Conservation (phyloP, 2,329 filamentous ascomycete genomes). For the Fusarium camptoceras region DNA sequence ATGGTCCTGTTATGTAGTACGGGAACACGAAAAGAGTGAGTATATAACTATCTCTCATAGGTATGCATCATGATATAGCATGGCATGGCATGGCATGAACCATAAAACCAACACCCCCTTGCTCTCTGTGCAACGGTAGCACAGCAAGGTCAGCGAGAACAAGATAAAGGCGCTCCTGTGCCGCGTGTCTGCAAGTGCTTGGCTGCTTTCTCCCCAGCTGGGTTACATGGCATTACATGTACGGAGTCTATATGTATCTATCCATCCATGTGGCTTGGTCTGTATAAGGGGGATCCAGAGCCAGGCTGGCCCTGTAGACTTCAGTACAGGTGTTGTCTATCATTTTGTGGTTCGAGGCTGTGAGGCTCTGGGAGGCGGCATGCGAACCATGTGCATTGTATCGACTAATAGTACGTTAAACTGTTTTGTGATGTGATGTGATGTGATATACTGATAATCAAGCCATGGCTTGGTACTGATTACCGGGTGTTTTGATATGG, state of each 20-base stretch:
- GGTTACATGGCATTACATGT: constrained; percentile 21
- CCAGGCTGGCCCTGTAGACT: not conserved
- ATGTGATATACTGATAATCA: not conserved
- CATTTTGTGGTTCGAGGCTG: not conserved
- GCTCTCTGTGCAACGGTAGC: constrained; percentile 27
- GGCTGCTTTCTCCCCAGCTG: constrained; percentile 21
- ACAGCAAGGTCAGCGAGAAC: constrained; percentile 14
- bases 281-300: constrained; percentile 1
- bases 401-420: constrained; percentile 1
- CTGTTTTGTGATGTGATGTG: not conserved
- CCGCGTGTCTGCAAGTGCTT: constrained; percentile 45
- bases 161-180: constrained; percentile 26
- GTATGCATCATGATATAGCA: not conserved
- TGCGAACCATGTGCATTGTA: constrained; percentile 29
- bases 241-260: constrained; percentile 20
- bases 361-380: constrained; percentile 24
- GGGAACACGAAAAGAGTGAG: constrained; percentile 1
- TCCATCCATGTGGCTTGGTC: constrained; percentile 19
- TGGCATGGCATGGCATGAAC: not conserved
- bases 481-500: not conserved
- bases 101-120: constrained; percentile 1
- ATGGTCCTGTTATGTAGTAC: constrained; percentile 6
- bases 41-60: not conserved
- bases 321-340: too few species aligned
- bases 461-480: not conserved